Base-by-base conservation (phyloP, 75 land plant species). In the Pinus tabuliformis region DNA sequence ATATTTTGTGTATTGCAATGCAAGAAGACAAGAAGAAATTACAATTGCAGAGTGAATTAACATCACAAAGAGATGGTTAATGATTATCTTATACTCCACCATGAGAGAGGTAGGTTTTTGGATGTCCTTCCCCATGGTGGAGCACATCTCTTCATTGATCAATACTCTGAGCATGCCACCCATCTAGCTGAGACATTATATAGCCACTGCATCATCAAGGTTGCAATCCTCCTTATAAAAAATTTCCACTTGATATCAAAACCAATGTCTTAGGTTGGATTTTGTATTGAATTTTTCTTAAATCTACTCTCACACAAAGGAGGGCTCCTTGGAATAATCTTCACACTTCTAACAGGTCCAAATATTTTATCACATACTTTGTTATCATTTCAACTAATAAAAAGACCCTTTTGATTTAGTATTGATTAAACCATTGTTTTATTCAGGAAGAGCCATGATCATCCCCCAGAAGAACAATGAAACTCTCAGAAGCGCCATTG, bases 401-500 rank as follows among this genome's bases (percentile, higher is more conserved):
- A 0, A 0, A 49, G 8, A 49, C 11, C 9, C 11, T 49, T 49
- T 49, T 49, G 62, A 60, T 15, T 6, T 60, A 6, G 0, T 60
- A 2, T 60, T 60, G 62, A 60, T 8, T 18, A 2, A 11, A 49
- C 8, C 52, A 9, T 49, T 49, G 52, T 60, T 58, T 22, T 56
- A 3, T 5, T 37, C 68, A 60, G 59, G 63, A 37, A 36, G 39
- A 14, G 57, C 61, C 24, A 39, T 65, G 3, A 59, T 58, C 18
- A 21, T 49, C 22, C 83, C 83, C 18, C 18, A 80, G 11, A 65
- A 28, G 45, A 52, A 26, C 24, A 30, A 60, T 3, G 82, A 73
- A 49, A 58, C 30, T 8, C 81, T 73, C 76, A 49, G 33, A 22
- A 83, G 84, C 63, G 13, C 49, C 30, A 75, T 75, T 45, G 78